Percentiles rank a stretch among this genome's conserved stretches.
phyloP scores from a whole-genome alignment of 495 filamentous ascomycete genomes.

The Xylaria telfairii region DNA sequence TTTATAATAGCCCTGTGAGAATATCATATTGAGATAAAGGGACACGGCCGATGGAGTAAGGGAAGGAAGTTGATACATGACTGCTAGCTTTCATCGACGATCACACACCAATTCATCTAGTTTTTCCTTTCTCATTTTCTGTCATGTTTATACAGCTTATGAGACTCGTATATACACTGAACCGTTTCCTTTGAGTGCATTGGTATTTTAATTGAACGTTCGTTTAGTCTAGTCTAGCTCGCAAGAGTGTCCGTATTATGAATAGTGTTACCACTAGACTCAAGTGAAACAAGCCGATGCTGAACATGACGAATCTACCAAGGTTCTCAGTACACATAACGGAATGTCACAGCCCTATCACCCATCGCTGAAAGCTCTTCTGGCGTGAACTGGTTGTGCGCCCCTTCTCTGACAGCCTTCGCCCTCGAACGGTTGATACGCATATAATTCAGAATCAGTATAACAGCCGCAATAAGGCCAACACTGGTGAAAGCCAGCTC shows the following conservation, averaged over 20 bases:
- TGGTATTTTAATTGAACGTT: background rate
- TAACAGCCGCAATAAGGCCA: conserved; percentile 63
- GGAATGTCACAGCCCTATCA: conserved; percentile 68
- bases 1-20: too few species aligned
- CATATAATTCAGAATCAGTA: conserved; percentile 62
- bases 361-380: conserved; percentile 65
- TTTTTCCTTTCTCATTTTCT: too few species aligned
- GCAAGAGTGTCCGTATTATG: background rate
- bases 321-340: conserved; percentile 54
- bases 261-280: background rate
- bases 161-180: too few species aligned
- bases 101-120: background rate
- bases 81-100: background rate
- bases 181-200: background rate
- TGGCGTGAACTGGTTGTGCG: conserved; percentile 51
- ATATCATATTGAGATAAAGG: too few species aligned
- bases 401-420: conserved; percentile 49
- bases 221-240: background rate
- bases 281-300: background rate
- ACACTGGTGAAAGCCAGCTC: conserved; percentile 70
- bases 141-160: too few species aligned
- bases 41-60: too few species aligned
- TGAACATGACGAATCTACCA: background rate
- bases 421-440: conserved; percentile 67
- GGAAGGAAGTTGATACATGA: too few species aligned